These are phyloP conservation scores for Colletotrichum sp. DNA, from an alignment of 2,329 filamentous ascomycete species.

Conservation along the genomic window DNA sequence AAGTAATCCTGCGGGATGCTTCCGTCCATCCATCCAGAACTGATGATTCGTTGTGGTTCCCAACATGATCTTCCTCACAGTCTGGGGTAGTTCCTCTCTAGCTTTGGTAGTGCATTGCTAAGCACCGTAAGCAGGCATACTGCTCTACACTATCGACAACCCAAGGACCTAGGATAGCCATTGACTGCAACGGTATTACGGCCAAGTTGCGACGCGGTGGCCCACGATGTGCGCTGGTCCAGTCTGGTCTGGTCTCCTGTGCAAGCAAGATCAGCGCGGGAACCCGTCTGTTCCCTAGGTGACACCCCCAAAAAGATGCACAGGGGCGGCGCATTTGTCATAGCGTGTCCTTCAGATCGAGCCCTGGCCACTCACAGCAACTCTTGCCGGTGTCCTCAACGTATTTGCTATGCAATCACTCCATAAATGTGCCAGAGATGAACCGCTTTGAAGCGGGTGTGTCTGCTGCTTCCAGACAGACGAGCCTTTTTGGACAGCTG, in stretches of 20 bases:
- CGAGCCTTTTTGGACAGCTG: not conserved
- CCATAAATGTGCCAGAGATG: slow-evolving; percentile 1
- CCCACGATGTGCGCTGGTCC: not conserved
- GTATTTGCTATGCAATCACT: not conserved
- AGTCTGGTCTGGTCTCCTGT: not conserved
- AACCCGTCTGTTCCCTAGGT: not conserved
- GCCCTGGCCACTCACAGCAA: not conserved
- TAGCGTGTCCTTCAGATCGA: not conserved
- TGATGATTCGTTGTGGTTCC: not conserved
- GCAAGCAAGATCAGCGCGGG: not conserved
- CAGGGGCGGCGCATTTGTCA: slow-evolving; percentile 4
- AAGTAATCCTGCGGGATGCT: not conserved
- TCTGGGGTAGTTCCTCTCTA: not conserved
- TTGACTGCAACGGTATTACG: not conserved
- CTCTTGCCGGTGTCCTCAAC: not conserved
- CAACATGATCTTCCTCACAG: not conserved
- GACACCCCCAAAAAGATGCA: not conserved
- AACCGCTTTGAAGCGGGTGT: slow-evolving; percentile 14
- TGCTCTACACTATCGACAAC: not conserved
- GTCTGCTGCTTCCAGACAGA: slow-evolving; percentile 3
- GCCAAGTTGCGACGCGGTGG: not conserved
- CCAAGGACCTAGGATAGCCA: not conserved
- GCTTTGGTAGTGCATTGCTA: not conserved
- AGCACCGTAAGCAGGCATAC: not conserved
- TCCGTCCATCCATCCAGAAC: not conserved